These are phyloP conservation scores for Phytophthora uliginosa DNA, from an alignment of 352 stramenopile species.

Conservation along the genomic window DNA sequence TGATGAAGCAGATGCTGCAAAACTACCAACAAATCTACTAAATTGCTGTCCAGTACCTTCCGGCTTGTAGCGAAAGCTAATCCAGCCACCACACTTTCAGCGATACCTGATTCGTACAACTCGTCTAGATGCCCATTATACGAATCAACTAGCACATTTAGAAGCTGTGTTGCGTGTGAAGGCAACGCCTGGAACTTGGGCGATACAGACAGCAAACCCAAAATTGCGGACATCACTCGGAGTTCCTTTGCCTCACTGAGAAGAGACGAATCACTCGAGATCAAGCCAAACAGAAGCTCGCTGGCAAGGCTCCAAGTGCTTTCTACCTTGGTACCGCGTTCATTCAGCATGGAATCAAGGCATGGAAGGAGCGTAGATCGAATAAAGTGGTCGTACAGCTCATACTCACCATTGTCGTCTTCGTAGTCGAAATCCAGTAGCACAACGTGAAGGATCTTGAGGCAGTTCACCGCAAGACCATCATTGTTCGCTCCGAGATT, in stretches of 20 bases:
- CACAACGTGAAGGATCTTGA: slow-evolving; percentile 59
- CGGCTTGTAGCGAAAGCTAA: slow-evolving; percentile 37
- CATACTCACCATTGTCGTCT: slow-evolving; percentile 20
- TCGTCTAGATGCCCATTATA: slow-evolving; percentile 15
- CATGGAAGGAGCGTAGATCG: slow-evolving; percentile 56
- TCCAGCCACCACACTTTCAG: slow-evolving; percentile 25
- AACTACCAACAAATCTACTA: slow-evolving; percentile 46
- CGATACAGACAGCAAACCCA: slow-evolving; percentile 48
- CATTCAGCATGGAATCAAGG: slow-evolving; percentile 37
- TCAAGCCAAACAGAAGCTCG: slow-evolving; percentile 58
- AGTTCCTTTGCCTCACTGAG: slow-evolving; percentile 31
- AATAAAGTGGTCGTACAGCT: slow-evolving; percentile 51
- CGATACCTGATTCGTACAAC: slow-evolving; percentile 51
- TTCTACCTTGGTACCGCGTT: slow-evolving; percentile 33
- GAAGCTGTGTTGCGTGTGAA: slow-evolving; percentile 44
- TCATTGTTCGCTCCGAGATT: slow-evolving; percentile 10
- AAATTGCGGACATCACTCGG: slow-evolving; percentile 31
- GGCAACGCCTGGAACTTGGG: slow-evolving; percentile 38
- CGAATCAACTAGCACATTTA: slow-evolving; percentile 46
- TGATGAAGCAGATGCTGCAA: slow-evolving; percentile 49
- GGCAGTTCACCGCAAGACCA: slow-evolving; percentile 50
- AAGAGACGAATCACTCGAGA: slow-evolving; percentile 46
- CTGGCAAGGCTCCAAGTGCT: slow-evolving; percentile 59
- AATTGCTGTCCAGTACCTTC: slow-evolving; percentile 8
- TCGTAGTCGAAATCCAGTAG: slow-evolving; percentile 62